Base-by-base conservation (phyloP, 306 rosid species). In the Ziziphus jujuba region DNA sequence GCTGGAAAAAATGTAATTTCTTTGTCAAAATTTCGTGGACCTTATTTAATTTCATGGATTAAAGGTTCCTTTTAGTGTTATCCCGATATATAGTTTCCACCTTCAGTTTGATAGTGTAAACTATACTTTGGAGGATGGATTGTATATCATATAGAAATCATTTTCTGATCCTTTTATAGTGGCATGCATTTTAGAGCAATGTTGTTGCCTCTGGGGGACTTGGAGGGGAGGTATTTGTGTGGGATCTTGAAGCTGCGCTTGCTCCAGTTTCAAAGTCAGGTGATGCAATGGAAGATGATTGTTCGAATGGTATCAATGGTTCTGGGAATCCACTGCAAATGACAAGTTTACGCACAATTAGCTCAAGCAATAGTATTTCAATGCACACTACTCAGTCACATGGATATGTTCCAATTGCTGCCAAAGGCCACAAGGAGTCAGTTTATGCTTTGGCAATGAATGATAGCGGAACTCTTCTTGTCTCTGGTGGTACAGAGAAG, bases 191-290 rank as follows among this genome's bases (percentile, higher is more conserved):
- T 88, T 95, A 95, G 99, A 87, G 96, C 96, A 95, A 90, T 95
- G 47, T 84, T 85, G 95, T 95, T 90, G 99, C 99, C 79, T 95
- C 99, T 70, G 99, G 97, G 55, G 99, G 99, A 79, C 97, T 95
- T 82, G 99, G 99, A 12, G 99, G 96, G 87, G 99, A 95, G 88
- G 99, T 95, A 72, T 95, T 95, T 74, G 65, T 95, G 77, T 95
- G 99, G 99, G 99, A 95, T 84, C 72, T 95, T 33, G 99, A 90
- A 74, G 95, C 95, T 70, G 95, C 99, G 1, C 80, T 87, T 19
- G 70, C 86, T 67, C 92, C 96, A 47, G 71, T 63, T 71, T 77
- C 87, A 36, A 91, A 88, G 90, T 44, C 86, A 68, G 80, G 80
- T 55, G 96, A 95, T 75, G 78, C 87, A 71, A 72, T 67, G 71